Evolutionary conservation across 768 basidiomycete species (phyloP).

Genomic region (Rhizopogon vesiculosus): DNA sequence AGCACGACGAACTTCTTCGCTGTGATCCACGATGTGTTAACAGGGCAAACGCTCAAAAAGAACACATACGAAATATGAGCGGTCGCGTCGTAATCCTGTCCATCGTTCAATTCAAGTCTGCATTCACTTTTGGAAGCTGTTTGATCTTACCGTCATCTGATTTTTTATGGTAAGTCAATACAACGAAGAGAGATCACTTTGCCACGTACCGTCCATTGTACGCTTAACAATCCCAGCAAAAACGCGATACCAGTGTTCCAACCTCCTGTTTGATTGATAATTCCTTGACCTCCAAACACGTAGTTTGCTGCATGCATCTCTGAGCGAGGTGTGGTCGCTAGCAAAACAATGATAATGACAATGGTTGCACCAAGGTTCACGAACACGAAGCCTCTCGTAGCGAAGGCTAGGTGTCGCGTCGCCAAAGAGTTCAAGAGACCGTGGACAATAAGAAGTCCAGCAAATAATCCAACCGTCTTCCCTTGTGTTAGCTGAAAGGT

Average conservation of each 20-base stretch:
- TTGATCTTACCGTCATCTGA: slow-evolving; percentile 51
- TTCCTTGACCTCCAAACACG: slow-evolving; percentile 72
- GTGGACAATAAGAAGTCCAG: slow-evolving; percentile 71
- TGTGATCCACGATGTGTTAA: slow-evolving; percentile 18
- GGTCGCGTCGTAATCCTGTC: slow-evolving; percentile 73
- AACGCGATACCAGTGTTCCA: slow-evolving; percentile 79
- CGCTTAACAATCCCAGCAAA: slow-evolving; percentile 78
- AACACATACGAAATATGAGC: slow-evolving; percentile 72
- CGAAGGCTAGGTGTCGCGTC: slow-evolving; percentile 67
- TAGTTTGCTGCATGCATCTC: slow-evolving; percentile 81
- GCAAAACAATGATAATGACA: slow-evolving; percentile 80
- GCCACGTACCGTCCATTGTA: slow-evolving; percentile 76
- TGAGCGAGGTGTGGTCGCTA: slow-evolving; percentile 64
- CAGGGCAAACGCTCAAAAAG: not conserved
- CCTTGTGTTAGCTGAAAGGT: slow-evolving; percentile 31
- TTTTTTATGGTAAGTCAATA: not conserved
- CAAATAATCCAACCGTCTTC: slow-evolving; percentile 76
- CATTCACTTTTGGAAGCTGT: not conserved
- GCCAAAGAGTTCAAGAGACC: slow-evolving; percentile 67
- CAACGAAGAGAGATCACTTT: not conserved
- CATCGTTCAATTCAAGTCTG: not conserved
- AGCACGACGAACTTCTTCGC: slow-evolving; percentile 77
- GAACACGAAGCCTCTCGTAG: slow-evolving; percentile 80
- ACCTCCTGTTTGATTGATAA: slow-evolving; percentile 77
- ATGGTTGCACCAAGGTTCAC: slow-evolving; percentile 81